Conservation (phyloP, 1,139 yeast genomes). For the Eremothecium cymbalariae region DNA sequence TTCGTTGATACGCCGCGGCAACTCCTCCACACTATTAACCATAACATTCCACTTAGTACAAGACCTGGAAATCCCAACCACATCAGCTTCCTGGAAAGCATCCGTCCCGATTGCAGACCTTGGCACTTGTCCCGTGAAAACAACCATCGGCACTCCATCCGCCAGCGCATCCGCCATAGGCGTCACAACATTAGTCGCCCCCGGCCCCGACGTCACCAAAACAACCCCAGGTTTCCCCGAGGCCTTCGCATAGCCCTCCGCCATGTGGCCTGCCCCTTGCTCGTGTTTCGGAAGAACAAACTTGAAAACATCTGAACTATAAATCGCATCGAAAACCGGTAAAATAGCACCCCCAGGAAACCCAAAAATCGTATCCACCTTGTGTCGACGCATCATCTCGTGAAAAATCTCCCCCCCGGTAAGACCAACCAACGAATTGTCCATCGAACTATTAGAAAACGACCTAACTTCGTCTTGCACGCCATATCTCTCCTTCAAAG, state of each 20-base stretch:
- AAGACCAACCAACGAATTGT: conserved; percentile 83
- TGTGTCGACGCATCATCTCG: conserved; percentile 96
- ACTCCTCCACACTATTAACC: conserved; percentile 90
- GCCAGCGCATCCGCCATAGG: conserved; percentile 97
- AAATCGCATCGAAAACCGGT: conserved; percentile 95
- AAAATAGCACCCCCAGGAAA: conserved; percentile 98
- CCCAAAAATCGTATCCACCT: conserved; percentile 90
- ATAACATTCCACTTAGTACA: conserved; percentile 99
- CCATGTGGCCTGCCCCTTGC: conserved; percentile 99
- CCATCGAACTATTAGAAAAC: too few species aligned
- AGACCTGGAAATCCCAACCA: conserved; percentile 89
- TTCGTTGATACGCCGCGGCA: conserved; percentile 92
- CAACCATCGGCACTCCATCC: conserved; percentile 96
- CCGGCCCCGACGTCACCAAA: conserved; percentile 95
- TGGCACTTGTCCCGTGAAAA: conserved; percentile 97
- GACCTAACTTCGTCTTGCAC: too few species aligned
- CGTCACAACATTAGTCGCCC: conserved; percentile 94
- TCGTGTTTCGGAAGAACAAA: conserved; percentile 94
- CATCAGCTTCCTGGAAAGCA: conserved; percentile 98
- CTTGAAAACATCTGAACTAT: conserved; percentile 79
- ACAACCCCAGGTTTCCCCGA: conserved; percentile 97
- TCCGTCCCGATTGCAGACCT: conserved; percentile 95
- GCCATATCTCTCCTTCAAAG: too few species aligned
- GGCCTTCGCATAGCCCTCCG: conserved; percentile 97
- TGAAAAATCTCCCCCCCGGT: conserved; percentile 98